A percentile compares a stretch with the other conserved stretches of the same genome.
phyloP scores from a whole-genome alignment of 257 asterid genomes.

The Echium plantagineum region DNA sequence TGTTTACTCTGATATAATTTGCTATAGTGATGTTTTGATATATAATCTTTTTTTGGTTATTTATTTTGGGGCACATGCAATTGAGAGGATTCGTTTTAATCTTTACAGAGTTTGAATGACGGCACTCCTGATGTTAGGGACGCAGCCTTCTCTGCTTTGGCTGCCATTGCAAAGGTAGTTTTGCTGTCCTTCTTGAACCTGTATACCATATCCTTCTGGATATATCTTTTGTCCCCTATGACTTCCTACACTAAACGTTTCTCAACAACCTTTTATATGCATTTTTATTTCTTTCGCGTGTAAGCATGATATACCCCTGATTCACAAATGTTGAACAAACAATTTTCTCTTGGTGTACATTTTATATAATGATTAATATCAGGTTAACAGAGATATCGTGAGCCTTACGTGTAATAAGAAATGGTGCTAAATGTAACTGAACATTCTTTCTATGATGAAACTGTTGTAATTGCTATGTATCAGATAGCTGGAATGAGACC shows the following conservation, averaged over 20 bases:
- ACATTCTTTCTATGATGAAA: not conserved
- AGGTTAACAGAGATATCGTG: too few species aligned
- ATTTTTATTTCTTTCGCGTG: too few species aligned
- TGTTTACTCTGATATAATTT: not conserved
- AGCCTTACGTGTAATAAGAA: not conserved
- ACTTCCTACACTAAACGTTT: too few species aligned
- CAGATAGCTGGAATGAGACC: constrained; percentile 99
- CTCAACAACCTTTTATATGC: too few species aligned
- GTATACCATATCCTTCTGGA: too few species aligned
- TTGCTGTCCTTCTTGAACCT: not conserved
- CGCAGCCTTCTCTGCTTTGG: constrained; percentile 94
- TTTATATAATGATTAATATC: too few species aligned
- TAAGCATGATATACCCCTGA: too few species aligned
- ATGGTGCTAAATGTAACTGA: not conserved
- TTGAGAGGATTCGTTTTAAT: constrained; percentile 7
- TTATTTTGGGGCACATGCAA: not conserved
- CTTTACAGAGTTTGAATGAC: constrained; percentile 76
- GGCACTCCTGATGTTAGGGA: constrained; percentile 99
- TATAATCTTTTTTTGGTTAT: not conserved
- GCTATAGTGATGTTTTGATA: not conserved
- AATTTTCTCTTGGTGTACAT: too few species aligned
- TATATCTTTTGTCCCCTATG: too few species aligned
- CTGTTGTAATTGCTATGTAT: constrained; percentile 8
- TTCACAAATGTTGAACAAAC: too few species aligned
- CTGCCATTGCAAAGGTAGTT: constrained; percentile 87